These are phyloP conservation scores for Arthrinium phaeospermum DNA, from an alignment of 2,329 filamentous ascomycete genomes.

Conservation along the genomic window DNA sequence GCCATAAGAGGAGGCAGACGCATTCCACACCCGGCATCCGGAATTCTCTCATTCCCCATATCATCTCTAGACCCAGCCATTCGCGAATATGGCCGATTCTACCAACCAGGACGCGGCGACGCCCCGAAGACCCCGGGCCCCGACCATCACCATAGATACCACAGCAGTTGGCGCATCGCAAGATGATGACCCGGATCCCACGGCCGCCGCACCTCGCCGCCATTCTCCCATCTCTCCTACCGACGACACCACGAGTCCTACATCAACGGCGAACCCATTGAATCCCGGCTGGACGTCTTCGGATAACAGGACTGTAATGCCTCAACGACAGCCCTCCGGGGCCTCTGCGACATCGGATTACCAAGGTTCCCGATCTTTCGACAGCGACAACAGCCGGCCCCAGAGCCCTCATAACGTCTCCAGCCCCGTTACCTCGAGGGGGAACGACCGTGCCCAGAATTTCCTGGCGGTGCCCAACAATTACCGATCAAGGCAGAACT, in stretches of 20 bases:
- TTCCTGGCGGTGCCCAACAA: conserved; percentile 72
- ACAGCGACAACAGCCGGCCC: conserved; percentile 67
- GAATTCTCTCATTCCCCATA: conserved; percentile 1
- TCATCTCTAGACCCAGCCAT: neutral
- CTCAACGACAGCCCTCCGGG: conserved; percentile 20
- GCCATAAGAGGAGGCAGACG: neutral
- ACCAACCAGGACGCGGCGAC: conserved; percentile 8
- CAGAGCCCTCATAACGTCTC: conserved; percentile 77
- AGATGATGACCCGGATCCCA: conserved; percentile 31
- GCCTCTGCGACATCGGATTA: conserved; percentile 35
- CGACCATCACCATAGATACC: conserved; percentile 46
- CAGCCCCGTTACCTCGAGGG: conserved; percentile 55
- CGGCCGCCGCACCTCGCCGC: conserved; percentile 27
- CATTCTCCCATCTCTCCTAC: conserved; percentile 36
- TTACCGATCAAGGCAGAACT: conserved; percentile 68
- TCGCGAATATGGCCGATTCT: conserved; percentile 19
- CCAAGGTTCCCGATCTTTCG: conserved; percentile 60
- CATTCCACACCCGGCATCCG: conserved; percentile 4
- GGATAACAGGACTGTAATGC: conserved; percentile 26
- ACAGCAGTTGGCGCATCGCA: conserved; percentile 30
- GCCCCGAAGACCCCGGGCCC: conserved; percentile 25
- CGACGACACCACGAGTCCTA: conserved; percentile 38
- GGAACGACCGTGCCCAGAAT: conserved; percentile 49
- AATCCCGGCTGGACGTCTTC: conserved; percentile 34
- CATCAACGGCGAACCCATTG: conserved; percentile 30